Percentiles rank a stretch among this genome's conserved stretches.
Evolutionary conservation across 805 yeast genomes (phyloP).

Genomic region (Huiozyma sinensis): DNA sequence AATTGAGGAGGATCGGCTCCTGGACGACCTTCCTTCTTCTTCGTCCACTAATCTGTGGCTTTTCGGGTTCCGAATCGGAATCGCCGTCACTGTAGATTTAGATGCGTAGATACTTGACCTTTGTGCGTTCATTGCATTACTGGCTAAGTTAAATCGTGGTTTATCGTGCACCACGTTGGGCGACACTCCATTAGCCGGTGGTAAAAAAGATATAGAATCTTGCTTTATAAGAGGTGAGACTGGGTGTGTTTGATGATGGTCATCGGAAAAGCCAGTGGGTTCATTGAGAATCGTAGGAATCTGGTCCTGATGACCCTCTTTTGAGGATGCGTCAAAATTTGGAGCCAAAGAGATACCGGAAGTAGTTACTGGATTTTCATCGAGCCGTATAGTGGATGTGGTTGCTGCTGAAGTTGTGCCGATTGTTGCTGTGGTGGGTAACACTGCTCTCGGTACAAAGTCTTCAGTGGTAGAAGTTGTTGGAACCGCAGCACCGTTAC

Average conservation of each 20-base stretch:
- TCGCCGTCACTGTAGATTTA: slow-evolving; percentile 25
- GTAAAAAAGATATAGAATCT: not conserved
- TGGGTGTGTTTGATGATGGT: not conserved
- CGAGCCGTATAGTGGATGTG: not conserved
- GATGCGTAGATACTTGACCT: slow-evolving; percentile 28
- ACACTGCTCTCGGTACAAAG: not conserved
- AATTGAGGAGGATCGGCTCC: slow-evolving; percentile 31
- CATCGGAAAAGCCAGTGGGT: too few species aligned
- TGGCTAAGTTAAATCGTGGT: slow-evolving; percentile 14
- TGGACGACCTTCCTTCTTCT: slow-evolving; percentile 28
- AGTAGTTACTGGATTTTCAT: not conserved
- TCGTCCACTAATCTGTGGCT: slow-evolving; percentile 15
- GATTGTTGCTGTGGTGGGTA: not conserved
- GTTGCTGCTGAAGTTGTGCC: not conserved
- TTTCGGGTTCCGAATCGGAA: slow-evolving; percentile 20
- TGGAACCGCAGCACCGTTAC: too few species aligned
- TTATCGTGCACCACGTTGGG: slow-evolving; percentile 4
- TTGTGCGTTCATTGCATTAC: slow-evolving; percentile 17
- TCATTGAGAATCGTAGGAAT: too few species aligned
- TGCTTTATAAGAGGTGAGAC: not conserved
- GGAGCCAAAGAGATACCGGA: too few species aligned
- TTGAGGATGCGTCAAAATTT: too few species aligned
- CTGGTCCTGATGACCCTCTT: too few species aligned
- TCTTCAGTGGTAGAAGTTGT: too few species aligned
- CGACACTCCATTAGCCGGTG: not conserved